Conservation (phyloP, 306 rosid genomes). For the Trifolium repens region DNA sequence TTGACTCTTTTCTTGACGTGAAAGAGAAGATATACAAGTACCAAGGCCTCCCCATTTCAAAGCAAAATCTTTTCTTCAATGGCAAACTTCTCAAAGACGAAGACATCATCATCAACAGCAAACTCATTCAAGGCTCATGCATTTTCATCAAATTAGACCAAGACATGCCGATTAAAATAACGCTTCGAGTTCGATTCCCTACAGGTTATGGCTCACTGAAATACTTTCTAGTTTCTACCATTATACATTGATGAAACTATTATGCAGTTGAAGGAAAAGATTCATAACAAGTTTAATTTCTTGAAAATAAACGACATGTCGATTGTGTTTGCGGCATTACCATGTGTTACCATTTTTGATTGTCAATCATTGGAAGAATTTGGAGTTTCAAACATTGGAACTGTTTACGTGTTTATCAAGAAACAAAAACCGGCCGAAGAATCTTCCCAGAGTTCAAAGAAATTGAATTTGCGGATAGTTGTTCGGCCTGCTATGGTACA, state of each 20-base stretch:
- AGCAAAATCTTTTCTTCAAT: constrained; percentile 62
- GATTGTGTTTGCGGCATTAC: neutral
- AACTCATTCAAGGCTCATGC: neutral
- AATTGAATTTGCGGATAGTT: no score
- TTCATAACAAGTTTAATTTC: neutral
- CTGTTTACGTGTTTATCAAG: neutral
- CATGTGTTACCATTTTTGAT: constrained; percentile 17
- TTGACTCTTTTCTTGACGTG: constrained; percentile 57
- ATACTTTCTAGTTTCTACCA: neutral
- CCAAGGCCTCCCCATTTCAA: constrained; percentile 44
- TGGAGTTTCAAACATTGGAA: neutral
- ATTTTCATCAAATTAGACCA: neutral
- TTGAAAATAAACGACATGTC: neutral
- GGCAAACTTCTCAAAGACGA: constrained; percentile 47
- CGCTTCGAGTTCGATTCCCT: neutral
- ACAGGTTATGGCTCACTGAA: neutral
- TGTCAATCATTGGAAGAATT: constrained; percentile 36
- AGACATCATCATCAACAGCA: neutral
- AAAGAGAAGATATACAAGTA: constrained; percentile 62
- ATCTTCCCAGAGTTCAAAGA: no score
- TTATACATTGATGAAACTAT: neutral
- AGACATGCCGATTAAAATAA: neutral
- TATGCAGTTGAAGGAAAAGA: constrained; percentile 7
- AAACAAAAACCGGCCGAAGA: no score
- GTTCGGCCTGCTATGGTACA: no score